These are phyloP conservation scores for Microbotryomycetes sp. DNA, from an alignment of 1,284 basidiomycete species.

Conservation along the genomic window DNA sequence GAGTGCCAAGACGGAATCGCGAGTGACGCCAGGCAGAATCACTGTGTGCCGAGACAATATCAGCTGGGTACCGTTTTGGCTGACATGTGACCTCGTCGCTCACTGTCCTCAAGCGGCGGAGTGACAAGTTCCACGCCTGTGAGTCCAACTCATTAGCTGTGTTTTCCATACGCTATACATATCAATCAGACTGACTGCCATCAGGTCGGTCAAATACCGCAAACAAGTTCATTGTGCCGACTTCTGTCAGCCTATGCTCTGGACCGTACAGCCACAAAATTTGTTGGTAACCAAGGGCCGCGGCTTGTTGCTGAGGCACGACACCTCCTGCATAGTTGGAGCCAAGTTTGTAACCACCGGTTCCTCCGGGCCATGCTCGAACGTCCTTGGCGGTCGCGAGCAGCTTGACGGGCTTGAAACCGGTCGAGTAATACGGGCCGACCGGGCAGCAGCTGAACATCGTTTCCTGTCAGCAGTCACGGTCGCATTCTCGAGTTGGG, in stretches of 20 bases:
- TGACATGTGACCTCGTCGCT: no score
- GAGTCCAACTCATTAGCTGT: not conserved
- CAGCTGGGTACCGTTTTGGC: not conserved
- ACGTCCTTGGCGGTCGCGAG: slow-evolving; percentile 86
- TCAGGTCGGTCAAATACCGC: slow-evolving; percentile 69
- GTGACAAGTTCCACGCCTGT: slow-evolving; percentile 69
- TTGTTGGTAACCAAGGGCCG: not conserved
- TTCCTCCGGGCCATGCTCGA: slow-evolving; percentile 51
- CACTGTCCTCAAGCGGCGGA: slow-evolving; percentile 77
- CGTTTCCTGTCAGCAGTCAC: no score
- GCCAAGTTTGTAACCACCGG: slow-evolving; percentile 80
- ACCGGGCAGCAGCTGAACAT: slow-evolving; percentile 39
- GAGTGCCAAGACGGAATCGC: slow-evolving; percentile 69
- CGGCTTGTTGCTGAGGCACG: slow-evolving; percentile 57
- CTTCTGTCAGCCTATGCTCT: slow-evolving; percentile 72
- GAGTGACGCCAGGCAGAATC: slow-evolving; percentile 93
- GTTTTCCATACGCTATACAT: no score
- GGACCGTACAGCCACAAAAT: slow-evolving; percentile 77
- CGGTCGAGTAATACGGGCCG: slow-evolving; percentile 89
- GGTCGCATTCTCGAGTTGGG: no score
- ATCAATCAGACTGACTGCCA: no score
- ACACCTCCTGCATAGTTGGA: slow-evolving; percentile 67
- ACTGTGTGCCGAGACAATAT: slow-evolving; percentile 38
- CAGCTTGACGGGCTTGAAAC: slow-evolving; percentile 91
- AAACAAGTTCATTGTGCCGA: slow-evolving; percentile 97